phyloP scores from a whole-genome alignment of 768 basidiomycete genomes.

The Gelatoporia subvermispora region DNA sequence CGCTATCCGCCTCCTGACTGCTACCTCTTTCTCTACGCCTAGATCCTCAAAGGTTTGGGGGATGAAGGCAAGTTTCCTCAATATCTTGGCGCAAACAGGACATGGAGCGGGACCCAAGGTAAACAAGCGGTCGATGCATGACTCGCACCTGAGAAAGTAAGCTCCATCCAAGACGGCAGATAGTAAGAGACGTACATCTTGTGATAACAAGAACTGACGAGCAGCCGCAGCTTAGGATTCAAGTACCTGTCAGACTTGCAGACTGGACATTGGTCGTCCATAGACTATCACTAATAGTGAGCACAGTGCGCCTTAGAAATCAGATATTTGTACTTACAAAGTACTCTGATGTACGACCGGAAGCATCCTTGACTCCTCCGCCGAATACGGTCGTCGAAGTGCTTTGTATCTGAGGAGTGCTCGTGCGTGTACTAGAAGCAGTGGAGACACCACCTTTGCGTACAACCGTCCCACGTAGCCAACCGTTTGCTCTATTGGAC shows the following conservation, averaged over 20 bases:
- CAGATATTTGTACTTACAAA: slow-evolving; percentile 47
- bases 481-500: slow-evolving; percentile 22
- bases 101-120: slow-evolving; percentile 95
- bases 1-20: slow-evolving; percentile 78
- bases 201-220: slow-evolving; percentile 97
- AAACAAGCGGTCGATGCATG: slow-evolving; percentile 94
- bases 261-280: slow-evolving; percentile 94
- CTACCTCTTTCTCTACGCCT: slow-evolving; percentile 90
- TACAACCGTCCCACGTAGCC: slow-evolving; percentile 74
- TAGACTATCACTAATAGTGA: slow-evolving; percentile 43
- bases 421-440: slow-evolving; percentile 49
- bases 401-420: slow-evolving; percentile 64
- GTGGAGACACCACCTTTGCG: slow-evolving; percentile 51
- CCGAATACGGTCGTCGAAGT: slow-evolving; percentile 73
- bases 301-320: neutral
- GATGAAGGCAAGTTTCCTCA: slow-evolving; percentile 91
- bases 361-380: slow-evolving; percentile 82
- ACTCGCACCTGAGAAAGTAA: slow-evolving; percentile 74
- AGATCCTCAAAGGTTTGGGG: slow-evolving; percentile 95
- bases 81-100: slow-evolving; percentile 83
- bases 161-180: neutral
- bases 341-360: slow-evolving; percentile 77
- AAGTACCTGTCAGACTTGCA: slow-evolving; percentile 96
- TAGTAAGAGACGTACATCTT: slow-evolving; percentile 66
- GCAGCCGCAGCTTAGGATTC: slow-evolving; percentile 87